Conservation (phyloP, 2,329 filamentous ascomycete genomes). For the Colletotrichum tanaceti region DNA sequence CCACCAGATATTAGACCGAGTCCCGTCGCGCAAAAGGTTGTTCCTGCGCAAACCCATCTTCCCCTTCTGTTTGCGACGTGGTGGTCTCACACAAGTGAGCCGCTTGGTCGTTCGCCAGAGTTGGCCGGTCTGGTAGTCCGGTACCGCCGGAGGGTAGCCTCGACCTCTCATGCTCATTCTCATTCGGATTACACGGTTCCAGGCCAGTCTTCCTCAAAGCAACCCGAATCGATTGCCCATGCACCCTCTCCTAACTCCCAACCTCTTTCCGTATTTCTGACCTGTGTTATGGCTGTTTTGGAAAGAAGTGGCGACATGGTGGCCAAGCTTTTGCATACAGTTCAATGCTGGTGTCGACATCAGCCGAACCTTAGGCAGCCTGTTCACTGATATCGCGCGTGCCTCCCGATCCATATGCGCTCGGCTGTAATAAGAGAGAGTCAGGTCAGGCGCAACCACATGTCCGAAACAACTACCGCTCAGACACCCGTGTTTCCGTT, state of each 20-base stretch:
- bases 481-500: conserved; percentile 37
- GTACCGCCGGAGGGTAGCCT: conserved; percentile 4
- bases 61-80: conserved; percentile 13
- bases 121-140: conserved; percentile 20
- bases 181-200: not conserved
- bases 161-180: conserved; percentile 5
- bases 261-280: not conserved
- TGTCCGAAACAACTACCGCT: conserved; percentile 37
- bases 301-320: conserved; percentile 22
- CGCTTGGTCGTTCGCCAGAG: conserved; percentile 2
- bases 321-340: conserved; percentile 36
- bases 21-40: conserved; percentile 8
- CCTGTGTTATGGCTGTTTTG: not conserved
- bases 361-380: conserved; percentile 31
- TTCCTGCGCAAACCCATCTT: conserved; percentile 15
- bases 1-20: conserved; percentile 29
- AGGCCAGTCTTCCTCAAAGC: conserved; percentile 11
- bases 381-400: conserved; percentile 24
- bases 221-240: conserved; percentile 7
- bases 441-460: conserved; percentile 30
- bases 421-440: conserved; percentile 15
- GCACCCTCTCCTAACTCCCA: not conserved
- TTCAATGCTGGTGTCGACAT: conserved; percentile 36
- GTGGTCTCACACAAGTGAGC: not conserved
- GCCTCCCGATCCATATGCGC: conserved; percentile 21